Conservation (phyloP, 2,329 filamentous ascomycete species). For the Colletotrichum spinosum region DNA sequence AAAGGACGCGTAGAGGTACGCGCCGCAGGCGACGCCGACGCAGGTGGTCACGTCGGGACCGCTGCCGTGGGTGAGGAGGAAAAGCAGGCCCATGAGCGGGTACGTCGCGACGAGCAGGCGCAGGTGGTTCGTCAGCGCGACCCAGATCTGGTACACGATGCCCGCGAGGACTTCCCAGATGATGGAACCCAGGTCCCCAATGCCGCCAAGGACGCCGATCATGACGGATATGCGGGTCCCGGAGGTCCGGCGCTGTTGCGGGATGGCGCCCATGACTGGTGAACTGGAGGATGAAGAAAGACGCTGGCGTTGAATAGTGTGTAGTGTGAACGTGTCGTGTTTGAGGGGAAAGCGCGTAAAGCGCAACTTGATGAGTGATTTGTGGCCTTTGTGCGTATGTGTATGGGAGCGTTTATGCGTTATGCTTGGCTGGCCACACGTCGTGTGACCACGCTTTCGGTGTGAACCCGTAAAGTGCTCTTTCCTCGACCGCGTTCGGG, state of each 20-base stretch:
- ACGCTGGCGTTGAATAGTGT: no score
- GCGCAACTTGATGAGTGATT: no score
- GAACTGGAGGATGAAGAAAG: no score
- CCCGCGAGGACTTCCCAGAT: constrained; percentile 34
- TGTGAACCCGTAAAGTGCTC: no score
- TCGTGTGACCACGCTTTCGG: no score
- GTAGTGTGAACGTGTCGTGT: no score
- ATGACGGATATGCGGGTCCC: constrained; percentile 30
- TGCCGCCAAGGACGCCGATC: constrained; percentile 21
- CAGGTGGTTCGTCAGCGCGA: constrained; percentile 33
- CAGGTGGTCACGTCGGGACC: constrained; percentile 11
- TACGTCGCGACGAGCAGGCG: constrained; percentile 33
- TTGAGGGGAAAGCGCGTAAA: not conserved
- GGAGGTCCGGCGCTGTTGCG: constrained; percentile 3
- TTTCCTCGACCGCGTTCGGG: no score
- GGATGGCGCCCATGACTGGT: constrained; percentile 19
- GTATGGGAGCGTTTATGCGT: no score
- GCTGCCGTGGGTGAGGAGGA: constrained; percentile 17
- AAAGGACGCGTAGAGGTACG: constrained; percentile 25
- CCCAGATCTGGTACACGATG: constrained; percentile 24
- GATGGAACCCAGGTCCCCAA: constrained; percentile 27
- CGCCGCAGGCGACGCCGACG: constrained; percentile 17
- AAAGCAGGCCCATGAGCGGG: constrained; percentile 32
- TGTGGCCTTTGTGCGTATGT: no score
- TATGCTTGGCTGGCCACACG: no score